Evolutionary conservation across 306 rosid species (phyloP).

Genomic region (Erythrophleum fordii): DNA sequence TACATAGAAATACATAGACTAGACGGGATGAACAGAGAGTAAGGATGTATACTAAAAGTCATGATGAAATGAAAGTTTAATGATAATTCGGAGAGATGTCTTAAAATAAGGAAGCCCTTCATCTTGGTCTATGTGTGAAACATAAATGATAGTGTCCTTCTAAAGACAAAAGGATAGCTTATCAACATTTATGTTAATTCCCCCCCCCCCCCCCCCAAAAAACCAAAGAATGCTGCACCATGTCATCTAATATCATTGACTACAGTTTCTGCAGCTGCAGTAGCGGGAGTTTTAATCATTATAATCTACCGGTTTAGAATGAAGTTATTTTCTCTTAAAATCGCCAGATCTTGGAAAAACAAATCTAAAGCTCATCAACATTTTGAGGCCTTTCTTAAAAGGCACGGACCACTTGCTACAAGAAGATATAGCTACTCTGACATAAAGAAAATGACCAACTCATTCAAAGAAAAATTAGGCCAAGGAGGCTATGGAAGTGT

Average conservation of each 20-base stretch:
- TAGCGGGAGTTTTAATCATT: not conserved
- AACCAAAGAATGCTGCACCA: too few relatives aligned
- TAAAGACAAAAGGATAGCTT: too few relatives aligned
- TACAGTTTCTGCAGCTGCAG: not conserved
- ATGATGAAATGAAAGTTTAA: too few relatives aligned
- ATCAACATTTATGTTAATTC: too few relatives aligned
- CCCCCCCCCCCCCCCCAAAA: too few relatives aligned
- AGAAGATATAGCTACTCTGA: slow-evolving; percentile 34
- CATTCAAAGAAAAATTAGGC: slow-evolving; percentile 40
- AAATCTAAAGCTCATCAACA: not conserved
- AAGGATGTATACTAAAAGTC: not conserved
- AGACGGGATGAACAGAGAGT: too few relatives aligned
- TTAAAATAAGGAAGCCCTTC: too few relatives aligned
- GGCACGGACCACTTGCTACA: slow-evolving; percentile 1
- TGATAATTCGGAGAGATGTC: too few relatives aligned
- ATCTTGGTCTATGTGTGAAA: too few relatives aligned
- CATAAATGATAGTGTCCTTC: too few relatives aligned
- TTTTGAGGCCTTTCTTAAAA: slow-evolving; percentile 13
- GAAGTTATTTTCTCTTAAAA: not conserved
- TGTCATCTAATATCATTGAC: not conserved
- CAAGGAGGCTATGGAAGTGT: slow-evolving; percentile 45
- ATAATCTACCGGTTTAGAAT: not conserved
- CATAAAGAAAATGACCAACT: slow-evolving; percentile 41
- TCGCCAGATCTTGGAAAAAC: too few relatives aligned
- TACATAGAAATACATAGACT: too few relatives aligned